Conservation (phyloP, 106 monocot species). For the Dendrobium officinale region DNA sequence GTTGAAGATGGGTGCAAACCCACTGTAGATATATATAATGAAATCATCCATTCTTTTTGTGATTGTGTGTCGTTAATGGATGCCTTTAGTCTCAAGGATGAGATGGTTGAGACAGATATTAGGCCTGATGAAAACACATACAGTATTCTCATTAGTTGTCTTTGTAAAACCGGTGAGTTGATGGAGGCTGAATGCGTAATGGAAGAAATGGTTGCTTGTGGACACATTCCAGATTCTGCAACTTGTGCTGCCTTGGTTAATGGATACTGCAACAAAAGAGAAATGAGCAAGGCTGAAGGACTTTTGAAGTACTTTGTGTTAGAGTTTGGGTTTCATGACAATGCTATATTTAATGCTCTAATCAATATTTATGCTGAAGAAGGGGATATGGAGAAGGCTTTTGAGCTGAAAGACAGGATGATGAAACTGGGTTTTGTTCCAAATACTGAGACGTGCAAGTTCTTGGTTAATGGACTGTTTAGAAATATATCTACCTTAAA, state of each 20-base stretch:
- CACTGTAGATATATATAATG: slow-evolving; percentile 43
- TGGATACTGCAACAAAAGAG: slow-evolving; percentile 37
- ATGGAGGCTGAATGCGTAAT: slow-evolving; percentile 52
- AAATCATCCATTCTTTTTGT: slow-evolving; percentile 51
- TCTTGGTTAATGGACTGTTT: slow-evolving; percentile 51
- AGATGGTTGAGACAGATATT: slow-evolving; percentile 48
- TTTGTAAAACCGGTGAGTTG: slow-evolving; percentile 40
- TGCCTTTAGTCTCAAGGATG: slow-evolving; percentile 44
- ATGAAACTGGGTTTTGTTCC: slow-evolving; percentile 59
- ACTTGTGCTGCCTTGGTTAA: slow-evolving; percentile 41
- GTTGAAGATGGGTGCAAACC: slow-evolving; percentile 38
- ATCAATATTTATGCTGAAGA: slow-evolving; percentile 40
- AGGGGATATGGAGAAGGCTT: slow-evolving; percentile 25
- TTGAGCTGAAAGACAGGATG: slow-evolving; percentile 73
- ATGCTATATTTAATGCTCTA: slow-evolving; percentile 44
- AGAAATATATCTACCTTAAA: slow-evolving; percentile 1
- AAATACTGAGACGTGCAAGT: slow-evolving; percentile 63
- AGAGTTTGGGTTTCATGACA: slow-evolving; percentile 45
- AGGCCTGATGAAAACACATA: slow-evolving; percentile 45
- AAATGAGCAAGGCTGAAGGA: slow-evolving; percentile 51
- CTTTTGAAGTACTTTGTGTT: slow-evolving; percentile 37
- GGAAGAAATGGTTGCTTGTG: slow-evolving; percentile 44
- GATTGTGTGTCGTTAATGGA: slow-evolving; percentile 25
- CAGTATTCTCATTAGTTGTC: slow-evolving; percentile 31
- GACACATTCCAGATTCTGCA: slow-evolving; percentile 36